Conservation (phyloP, 2,329 filamentous ascomycete species). For the Aureobasidium melanogenum region DNA sequence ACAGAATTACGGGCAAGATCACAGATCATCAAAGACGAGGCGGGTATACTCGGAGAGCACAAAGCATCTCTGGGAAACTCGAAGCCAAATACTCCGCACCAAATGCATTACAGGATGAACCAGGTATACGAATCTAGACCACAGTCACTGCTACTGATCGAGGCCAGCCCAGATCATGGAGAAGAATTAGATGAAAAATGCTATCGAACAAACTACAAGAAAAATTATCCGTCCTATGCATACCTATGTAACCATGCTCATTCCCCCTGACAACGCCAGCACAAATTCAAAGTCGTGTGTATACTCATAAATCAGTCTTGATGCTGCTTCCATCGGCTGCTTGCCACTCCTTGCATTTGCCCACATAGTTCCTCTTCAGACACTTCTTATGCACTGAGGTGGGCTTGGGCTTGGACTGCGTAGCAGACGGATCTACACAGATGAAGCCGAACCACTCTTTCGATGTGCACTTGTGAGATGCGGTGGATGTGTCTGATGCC, state of each 20-base stretch:
- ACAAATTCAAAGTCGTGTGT: neutral
- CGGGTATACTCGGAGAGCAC: neutral
- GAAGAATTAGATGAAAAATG: neutral
- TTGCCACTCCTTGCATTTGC: slow-evolving; percentile 3
- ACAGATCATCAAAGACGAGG: neutral
- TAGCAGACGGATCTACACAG: slow-evolving; percentile 22
- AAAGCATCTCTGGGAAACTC: neutral
- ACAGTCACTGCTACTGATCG: neutral
- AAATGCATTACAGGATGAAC: neutral
- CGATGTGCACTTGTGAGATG: slow-evolving; percentile 18
- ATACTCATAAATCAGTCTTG: slow-evolving; percentile 7
- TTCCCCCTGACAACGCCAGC: neutral
- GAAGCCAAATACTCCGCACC: neutral
- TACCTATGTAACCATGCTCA: neutral
- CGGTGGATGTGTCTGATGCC: slow-evolving; percentile 14
- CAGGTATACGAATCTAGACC: neutral
- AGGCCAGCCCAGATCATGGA: neutral
- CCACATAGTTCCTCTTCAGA: neutral
- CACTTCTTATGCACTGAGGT: neutral
- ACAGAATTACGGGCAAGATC: neutral
- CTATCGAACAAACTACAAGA: neutral
- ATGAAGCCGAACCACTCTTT: slow-evolving; percentile 24
- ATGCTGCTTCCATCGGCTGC: neutral
- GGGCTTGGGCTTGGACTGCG: neutral
- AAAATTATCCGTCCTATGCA: neutral